These are phyloP conservation scores for Fraxinus cuspidata DNA, from an alignment of 257 asterid species.

Conservation along the genomic window DNA sequence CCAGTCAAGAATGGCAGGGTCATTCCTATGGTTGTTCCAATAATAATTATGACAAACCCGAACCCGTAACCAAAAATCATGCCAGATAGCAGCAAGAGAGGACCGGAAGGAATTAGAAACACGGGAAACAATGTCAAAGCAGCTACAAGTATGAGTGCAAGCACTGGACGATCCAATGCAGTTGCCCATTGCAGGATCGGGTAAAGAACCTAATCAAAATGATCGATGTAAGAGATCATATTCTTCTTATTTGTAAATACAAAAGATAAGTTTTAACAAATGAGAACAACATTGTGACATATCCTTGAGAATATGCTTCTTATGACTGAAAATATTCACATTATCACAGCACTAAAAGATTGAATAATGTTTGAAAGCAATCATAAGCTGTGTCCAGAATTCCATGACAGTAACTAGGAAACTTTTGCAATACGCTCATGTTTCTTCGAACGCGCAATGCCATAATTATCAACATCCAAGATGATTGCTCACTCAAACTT, in stretches of 20 bases:
- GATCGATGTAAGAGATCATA: constrained; percentile 35
- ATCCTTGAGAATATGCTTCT: background rate
- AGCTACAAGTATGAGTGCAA: constrained; percentile 71
- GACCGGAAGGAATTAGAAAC: constrained; percentile 81
- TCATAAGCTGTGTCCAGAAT: background rate
- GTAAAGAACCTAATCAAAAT: constrained; percentile 55
- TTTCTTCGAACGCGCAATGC: background rate
- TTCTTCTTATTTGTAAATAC: background rate
- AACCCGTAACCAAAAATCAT: constrained; percentile 92
- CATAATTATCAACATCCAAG: background rate
- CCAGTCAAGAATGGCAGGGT: constrained; percentile 74
- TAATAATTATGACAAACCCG: constrained; percentile 83
- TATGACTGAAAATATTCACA: background rate
- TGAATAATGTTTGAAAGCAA: background rate
- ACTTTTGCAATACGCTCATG: background rate
- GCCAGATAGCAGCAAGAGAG: constrained; percentile 94
- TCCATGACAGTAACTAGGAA: background rate
- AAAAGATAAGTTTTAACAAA: background rate
- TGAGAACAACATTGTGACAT: background rate
- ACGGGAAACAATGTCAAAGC: constrained; percentile 84
- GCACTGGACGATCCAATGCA: constrained; percentile 77
- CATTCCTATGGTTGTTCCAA: constrained; percentile 87
- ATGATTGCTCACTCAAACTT: background rate
- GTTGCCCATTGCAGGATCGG: constrained; percentile 89
- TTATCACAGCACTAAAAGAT: background rate